Base-by-base conservation (phyloP, 208 protist genomes). In the Acanthamoeba divionensis region DNA sequence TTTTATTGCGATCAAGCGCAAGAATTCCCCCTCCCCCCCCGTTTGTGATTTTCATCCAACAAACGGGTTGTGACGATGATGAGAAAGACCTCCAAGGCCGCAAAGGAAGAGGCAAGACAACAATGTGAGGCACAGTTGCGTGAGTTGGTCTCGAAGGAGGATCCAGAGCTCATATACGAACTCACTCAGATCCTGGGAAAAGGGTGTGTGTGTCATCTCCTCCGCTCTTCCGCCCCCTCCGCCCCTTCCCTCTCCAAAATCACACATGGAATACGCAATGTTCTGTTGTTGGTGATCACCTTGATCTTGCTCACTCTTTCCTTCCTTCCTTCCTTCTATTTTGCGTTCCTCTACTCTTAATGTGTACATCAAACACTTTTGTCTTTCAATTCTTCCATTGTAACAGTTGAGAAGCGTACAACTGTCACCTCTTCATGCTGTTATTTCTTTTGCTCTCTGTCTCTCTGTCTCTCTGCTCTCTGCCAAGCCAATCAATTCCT, bases 171-270 rank as follows among this genome's bases (percentile, higher is more conserved):
- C 7, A 67, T 87, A 10, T 87, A 87, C 79, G 79, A 87, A 69
- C 38, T 87, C 57, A 87, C 79, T 29, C 57, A 87, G 38, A 87
- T 87, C 38, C 33, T 87, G 31, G 79, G 79, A 54, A 87, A 87
- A 69, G 79, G 79, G 79, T 87, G 26, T 60, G 52, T 47, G 8
- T 15, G n/a, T 26, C 41, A 55, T 41, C 6, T 10, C 55, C 36
- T 41, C 36, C 36, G 36, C 36, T 6, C 36, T 41, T 41, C 36
- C 5, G 36, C 36, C 36, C 36, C 36, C 36, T 60, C n/a, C n/a
- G 52, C 18, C 26, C 24, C 24, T 4, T 24, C 24, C 4, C 26
- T 63, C 55, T 63, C 55, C 36, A 1, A 41, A 1, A 41, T 41
- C 36, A 41, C 36, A 41, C 36, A 41, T n/a, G n/a, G n/a, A n/a